Evolutionary conservation across 2,329 filamentous ascomycete species (phyloP).

Genomic region (Colletotrichum chlorophyti): DNA sequence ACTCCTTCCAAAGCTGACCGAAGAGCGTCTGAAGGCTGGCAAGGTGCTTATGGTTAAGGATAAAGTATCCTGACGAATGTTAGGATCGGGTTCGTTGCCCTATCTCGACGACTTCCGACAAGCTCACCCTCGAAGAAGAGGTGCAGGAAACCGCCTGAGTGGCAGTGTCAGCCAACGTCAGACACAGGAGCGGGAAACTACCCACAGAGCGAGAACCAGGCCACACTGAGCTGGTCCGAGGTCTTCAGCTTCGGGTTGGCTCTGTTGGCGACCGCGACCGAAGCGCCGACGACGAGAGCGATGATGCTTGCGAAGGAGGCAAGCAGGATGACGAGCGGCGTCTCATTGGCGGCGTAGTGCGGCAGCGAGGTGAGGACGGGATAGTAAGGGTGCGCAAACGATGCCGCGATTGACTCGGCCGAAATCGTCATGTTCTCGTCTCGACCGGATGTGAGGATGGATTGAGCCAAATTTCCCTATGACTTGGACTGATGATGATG

Average conservation of each 20-base stretch:
- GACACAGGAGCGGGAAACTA: slow-evolving; percentile 1
- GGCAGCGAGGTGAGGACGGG: slow-evolving; percentile 51
- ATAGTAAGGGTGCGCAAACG: slow-evolving; percentile 55
- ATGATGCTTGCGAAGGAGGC: slow-evolving; percentile 45
- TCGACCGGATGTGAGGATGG: too few relatives aligned
- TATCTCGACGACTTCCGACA: too few relatives aligned
- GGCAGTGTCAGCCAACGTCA: slow-evolving; percentile 21
- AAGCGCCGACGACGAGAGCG: slow-evolving; percentile 41
- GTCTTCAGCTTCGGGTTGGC: slow-evolving; percentile 39
- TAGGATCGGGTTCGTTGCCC: too few relatives aligned
- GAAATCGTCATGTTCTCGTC: neutral
- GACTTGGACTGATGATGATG: too few relatives aligned
- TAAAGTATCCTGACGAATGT: slow-evolving; percentile 69
- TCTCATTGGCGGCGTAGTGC: slow-evolving; percentile 52
- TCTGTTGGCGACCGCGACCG: slow-evolving; percentile 38
- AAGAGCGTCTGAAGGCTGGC: slow-evolving; percentile 74
- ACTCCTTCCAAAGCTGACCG: slow-evolving; percentile 93
- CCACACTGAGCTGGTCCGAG: slow-evolving; percentile 51
- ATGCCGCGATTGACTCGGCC: neutral
- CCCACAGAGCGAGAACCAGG: slow-evolving; percentile 65
- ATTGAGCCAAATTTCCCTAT: too few relatives aligned
- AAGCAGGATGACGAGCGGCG: slow-evolving; percentile 46
- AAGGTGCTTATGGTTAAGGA: slow-evolving; percentile 71
- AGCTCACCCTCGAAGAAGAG: slow-evolving; percentile 80
- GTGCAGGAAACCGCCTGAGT: slow-evolving; percentile 71